phyloP scores from a whole-genome alignment of 2,329 filamentous ascomycete species.

The Rhinocladiella similis region DNA sequence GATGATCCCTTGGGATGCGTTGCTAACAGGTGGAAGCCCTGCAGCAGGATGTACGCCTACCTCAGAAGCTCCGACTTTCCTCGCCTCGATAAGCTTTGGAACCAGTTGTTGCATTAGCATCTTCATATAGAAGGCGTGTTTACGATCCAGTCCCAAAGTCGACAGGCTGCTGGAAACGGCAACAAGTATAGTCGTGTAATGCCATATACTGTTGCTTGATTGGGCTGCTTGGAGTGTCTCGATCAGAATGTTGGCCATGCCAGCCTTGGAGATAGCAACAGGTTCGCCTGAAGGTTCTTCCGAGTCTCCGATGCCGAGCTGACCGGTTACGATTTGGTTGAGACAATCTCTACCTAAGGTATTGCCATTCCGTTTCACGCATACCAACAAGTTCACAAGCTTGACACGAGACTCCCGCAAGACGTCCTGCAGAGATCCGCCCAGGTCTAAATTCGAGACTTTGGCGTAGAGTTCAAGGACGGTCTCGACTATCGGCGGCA shows the following conservation, averaged over 20 bases:
- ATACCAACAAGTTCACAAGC: conserved; percentile 21
- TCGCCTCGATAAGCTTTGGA: conserved; percentile 81
- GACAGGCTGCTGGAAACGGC: conserved; percentile 87
- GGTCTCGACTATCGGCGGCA: conserved; percentile 23
- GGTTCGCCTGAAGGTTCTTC: conserved; percentile 8
- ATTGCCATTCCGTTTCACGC: conserved; percentile 15
- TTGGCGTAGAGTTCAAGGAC: conserved; percentile 21
- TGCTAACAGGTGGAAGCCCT: conserved; percentile 71
- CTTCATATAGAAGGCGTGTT: conserved; percentile 86
- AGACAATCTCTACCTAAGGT: conserved; percentile 15
- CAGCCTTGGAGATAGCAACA: conserved; percentile 23
- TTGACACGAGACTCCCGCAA: conserved; percentile 21
- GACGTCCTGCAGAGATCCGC: conserved; percentile 21
- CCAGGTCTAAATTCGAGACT: conserved; percentile 24
- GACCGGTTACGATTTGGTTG: conserved; percentile 11
- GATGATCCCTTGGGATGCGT: conserved; percentile 35
- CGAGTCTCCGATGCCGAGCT: not conserved
- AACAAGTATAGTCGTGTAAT: conserved; percentile 37
- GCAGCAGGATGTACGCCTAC: conserved; percentile 93
- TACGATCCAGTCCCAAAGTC: conserved; percentile 75
- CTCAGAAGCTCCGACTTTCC: conserved; percentile 91
- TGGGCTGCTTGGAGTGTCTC: conserved; percentile 24
- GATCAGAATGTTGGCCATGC: conserved; percentile 24
- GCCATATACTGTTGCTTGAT: conserved; percentile 19
- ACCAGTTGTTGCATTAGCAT: conserved; percentile 83